These are phyloP conservation scores for Purshia tridentata DNA, from an alignment of 306 rosid genomes.

Conservation along the genomic window DNA sequence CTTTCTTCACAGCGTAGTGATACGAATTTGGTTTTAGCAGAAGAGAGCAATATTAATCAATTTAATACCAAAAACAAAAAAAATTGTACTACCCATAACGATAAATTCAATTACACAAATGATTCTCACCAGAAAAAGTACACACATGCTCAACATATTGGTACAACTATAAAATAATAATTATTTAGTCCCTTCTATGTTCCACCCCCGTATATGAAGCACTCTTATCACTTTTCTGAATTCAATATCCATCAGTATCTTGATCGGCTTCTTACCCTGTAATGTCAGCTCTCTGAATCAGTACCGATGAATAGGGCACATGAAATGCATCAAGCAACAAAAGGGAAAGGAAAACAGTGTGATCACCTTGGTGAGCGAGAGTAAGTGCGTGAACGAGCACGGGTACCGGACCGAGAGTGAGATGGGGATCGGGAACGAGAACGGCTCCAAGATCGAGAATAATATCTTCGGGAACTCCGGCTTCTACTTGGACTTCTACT, in stretches of 20 bases:
- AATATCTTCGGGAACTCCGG: constrained; percentile 62
- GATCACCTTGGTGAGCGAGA: constrained; percentile 78
- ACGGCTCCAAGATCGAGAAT: constrained; percentile 53
- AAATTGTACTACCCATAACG: too few relatives aligned
- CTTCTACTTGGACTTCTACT: constrained; percentile 87
- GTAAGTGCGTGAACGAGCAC: constrained; percentile 38
- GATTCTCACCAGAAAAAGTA: too few relatives aligned
- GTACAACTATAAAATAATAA: too few relatives aligned
- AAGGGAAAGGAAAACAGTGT: constrained; percentile 6
- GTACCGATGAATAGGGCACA: neutral
- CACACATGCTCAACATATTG: too few relatives aligned
- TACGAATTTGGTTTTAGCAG: too few relatives aligned
- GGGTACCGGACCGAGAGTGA: constrained; percentile 36
- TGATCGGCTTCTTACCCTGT: constrained; percentile 69
- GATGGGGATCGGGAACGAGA: constrained; percentile 43
- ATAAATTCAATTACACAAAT: too few relatives aligned
- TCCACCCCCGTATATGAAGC: neutral
- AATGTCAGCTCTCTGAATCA: constrained; percentile 34
- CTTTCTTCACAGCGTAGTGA: too few relatives aligned
- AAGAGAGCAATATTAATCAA: too few relatives aligned
- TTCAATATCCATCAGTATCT: constrained; percentile 45
- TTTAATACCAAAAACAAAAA: too few relatives aligned
- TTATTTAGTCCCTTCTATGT: too few relatives aligned
- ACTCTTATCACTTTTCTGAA: neutral
- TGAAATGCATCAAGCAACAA: neutral